Evolutionary conservation across 139 green algal species (phyloP).

Genomic region (Eudorina sp.): DNA sequence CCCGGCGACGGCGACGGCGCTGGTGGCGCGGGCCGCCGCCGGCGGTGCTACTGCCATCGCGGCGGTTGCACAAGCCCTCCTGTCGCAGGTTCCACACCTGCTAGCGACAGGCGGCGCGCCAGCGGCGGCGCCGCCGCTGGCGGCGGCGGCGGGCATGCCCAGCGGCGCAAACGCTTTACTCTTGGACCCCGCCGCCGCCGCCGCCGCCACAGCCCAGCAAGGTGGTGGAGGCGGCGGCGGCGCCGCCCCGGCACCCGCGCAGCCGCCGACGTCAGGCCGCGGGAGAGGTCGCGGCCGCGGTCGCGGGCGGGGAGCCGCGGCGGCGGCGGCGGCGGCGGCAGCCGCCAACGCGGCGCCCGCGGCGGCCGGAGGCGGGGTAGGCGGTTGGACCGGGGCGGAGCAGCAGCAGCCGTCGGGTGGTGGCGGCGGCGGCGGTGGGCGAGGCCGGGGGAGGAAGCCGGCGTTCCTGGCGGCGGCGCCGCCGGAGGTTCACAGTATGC

Average conservation of each 20-base stretch:
- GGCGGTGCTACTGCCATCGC: neutral
- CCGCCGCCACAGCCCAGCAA: neutral
- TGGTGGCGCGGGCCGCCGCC: neutral
- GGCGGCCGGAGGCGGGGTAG: neutral
- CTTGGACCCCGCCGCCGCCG: neutral
- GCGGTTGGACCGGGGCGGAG: neutral
- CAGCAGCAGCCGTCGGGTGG: neutral
- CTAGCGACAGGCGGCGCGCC: neutral
- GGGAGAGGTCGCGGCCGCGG: neutral
- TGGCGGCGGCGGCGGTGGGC: neutral
- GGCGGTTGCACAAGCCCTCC: neutral
- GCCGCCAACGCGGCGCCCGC: neutral
- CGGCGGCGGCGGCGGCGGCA: neutral
- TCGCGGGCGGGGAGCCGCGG: neutral
- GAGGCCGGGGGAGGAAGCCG: neutral
- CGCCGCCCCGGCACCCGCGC: neutral
- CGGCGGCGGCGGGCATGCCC: neutral
- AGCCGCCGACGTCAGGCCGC: neutral
- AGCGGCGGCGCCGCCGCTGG: neutral
- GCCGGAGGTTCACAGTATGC: neutral
- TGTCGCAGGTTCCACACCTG: neutral
- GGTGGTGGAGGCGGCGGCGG: too few species aligned
- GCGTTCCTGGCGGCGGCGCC: neutral
- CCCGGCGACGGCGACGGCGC: slow-evolving; percentile 1
- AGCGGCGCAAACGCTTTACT: neutral